Base-by-base conservation (phyloP, 73 alveolate genomes). In the Breviolum minutum region DNA sequence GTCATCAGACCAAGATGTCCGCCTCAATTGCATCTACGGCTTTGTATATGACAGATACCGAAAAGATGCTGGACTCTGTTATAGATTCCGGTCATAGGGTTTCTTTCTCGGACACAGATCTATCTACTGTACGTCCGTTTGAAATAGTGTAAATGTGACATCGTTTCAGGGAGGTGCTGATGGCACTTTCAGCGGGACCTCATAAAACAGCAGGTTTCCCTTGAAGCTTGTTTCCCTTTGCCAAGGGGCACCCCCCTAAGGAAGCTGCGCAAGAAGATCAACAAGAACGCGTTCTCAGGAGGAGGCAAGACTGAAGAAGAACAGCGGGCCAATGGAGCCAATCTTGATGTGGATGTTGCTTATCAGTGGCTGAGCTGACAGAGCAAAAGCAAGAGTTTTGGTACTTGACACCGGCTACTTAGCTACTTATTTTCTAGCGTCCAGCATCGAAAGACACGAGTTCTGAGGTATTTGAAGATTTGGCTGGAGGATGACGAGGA, bases 241-340 rank as follows among this genome's bases (percentile, higher is more conserved):
- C 62, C 29, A 54, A 8, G 40, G 68, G 26, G 73, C 24, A 20
- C 68, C 88, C 64, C 64, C 5, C 81, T 20, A 27, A 64, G 81
- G 95, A 87, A 87, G 70, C 84, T 68, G 63, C 99, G 99, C 99
- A 99, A 98, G 82, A 99, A 99, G 99, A 99, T 99, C 95, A 99
- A 99, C 99, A 99, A 99, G 94, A 54, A 99, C 98, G 99, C 99
- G 19, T 95, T 99, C 95, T 99, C 99, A 54, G 99, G 99, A 0
- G 99, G 99, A 63, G 99, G 99, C 84, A 99, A 99, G 60, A 99
- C 99, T 20, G 99, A 99, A 70, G 99, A 99, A 90, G 99, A 99
- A 99, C 99, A 99, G 99, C 61, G 91, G 95, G 95, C 69, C 85
- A 60, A 94, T 30, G 99, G 99, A 91, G 99, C 99, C 30, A 99